Evolutionary conservation across 257 asterid genomes (phyloP).

Genomic region (Catharanthus roseus): DNA sequence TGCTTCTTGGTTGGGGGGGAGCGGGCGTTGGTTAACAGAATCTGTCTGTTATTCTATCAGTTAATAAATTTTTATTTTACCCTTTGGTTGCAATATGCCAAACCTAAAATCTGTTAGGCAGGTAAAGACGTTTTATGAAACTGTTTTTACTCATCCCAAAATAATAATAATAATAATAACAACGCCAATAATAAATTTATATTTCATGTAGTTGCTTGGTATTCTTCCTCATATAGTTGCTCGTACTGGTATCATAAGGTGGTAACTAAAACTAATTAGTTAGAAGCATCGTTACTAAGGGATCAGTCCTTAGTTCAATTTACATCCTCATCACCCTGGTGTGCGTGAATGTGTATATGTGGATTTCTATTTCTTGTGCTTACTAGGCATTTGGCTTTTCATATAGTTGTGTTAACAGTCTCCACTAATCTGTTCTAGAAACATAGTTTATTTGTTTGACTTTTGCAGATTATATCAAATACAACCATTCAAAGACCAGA

Average conservation of each 20-base stretch:
- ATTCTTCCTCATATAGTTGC: background rate
- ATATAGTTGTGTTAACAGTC: background rate
- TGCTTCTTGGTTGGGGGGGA: background rate
- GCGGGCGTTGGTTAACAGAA: no score
- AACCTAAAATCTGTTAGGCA: background rate
- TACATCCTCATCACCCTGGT: no score
- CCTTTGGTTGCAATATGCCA: background rate
- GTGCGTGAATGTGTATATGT: no score
- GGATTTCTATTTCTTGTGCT: background rate
- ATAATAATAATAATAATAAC: no score
- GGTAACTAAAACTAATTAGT: background rate
- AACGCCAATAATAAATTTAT: no score
- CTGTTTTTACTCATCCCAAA: background rate
- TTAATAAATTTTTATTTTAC: background rate
- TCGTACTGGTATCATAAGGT: background rate
- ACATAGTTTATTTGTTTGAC: constrained; percentile 6
- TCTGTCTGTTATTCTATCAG: background rate
- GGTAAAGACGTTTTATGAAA: background rate
- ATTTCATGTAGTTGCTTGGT: background rate
- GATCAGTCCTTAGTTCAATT: no score
- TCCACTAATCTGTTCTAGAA: background rate
- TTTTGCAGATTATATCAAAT: constrained; percentile 76
- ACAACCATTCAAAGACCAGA: constrained; percentile 90
- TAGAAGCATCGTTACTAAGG: no score
- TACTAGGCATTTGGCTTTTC: background rate